Conservation (phyloP, 2,329 filamentous ascomycete genomes). For the Ophiostoma montium region DNA sequence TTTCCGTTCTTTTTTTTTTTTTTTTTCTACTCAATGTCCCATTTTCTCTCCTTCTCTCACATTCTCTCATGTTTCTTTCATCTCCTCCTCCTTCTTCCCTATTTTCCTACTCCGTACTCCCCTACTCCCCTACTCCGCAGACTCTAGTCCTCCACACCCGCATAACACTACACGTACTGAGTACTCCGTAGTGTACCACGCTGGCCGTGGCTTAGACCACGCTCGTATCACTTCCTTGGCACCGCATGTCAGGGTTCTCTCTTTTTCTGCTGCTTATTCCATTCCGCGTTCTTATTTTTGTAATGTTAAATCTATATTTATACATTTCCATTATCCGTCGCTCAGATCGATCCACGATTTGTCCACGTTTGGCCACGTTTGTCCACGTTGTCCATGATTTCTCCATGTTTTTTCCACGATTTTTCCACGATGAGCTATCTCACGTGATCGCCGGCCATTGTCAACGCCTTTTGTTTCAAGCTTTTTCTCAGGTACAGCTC, state of each 20-base stretch:
- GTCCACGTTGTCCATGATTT: no score
- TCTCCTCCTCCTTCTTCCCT: background rate
- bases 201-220: background rate
- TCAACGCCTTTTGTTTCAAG: slow-evolving; percentile 6
- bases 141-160: no score
- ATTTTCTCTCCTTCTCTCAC: background rate
- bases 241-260: no score
- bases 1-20: background rate
- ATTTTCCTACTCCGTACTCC: no score
- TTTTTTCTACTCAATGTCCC: background rate
- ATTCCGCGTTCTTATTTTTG: no score
- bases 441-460: no score
- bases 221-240: no score
- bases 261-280: background rate
- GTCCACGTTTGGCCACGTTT: no score
- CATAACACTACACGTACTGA: background rate
- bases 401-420: no score
- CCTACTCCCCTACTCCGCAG: no score
- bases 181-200: background rate
- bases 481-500: slow-evolving; percentile 10
- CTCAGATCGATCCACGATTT: background rate
- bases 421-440: no score
- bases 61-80: background rate
- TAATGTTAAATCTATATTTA: background rate
- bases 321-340: background rate